Evolutionary conservation across 2,329 filamentous ascomycete genomes (phyloP).

Genomic region (Aureobasidium vineae): DNA sequence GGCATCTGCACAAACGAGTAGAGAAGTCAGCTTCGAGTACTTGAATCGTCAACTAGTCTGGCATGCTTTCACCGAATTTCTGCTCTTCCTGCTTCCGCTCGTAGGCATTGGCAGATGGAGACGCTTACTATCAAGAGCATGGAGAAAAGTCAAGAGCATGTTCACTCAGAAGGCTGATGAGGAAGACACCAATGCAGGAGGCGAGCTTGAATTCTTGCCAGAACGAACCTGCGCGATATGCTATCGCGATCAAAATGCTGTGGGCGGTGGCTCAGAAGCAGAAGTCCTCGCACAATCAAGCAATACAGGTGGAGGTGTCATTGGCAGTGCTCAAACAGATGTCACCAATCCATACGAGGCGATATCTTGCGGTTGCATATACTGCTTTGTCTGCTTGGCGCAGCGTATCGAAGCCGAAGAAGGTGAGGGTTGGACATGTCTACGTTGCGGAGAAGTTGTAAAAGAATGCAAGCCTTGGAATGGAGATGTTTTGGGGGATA

Average conservation of each 20-base stretch:
- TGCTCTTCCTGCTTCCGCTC: slow-evolving; percentile 96
- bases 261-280: slow-evolving; percentile 62
- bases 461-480: slow-evolving; percentile 88
- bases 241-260: slow-evolving; percentile 86
- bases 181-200: slow-evolving; percentile 48
- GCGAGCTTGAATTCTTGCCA: slow-evolving; percentile 78
- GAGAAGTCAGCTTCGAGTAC: slow-evolving; percentile 96
- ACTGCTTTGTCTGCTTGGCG: slow-evolving; percentile 95
- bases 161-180: slow-evolving; percentile 52
- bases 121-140: slow-evolving; percentile 81
- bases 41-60: slow-evolving; percentile 96
- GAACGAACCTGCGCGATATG: slow-evolving; percentile 96
- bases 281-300: slow-evolving; percentile 66
- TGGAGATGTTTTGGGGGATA: slow-evolving; percentile 70
- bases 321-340: slow-evolving; percentile 86
- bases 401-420: slow-evolving; percentile 87
- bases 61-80: slow-evolving; percentile 99
- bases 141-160: slow-evolving; percentile 70
- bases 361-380: slow-evolving; percentile 83
- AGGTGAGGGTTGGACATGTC: slow-evolving; percentile 88
- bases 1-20: slow-evolving; percentile 76
- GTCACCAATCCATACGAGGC: slow-evolving; percentile 96
- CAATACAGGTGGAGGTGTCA: slow-evolving; percentile 63
- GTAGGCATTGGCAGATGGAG: slow-evolving; percentile 93
- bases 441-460: slow-evolving; percentile 80